Evolutionary conservation across 202 grass and related monocot species (phyloP), one percentile per base, ranked within the genome.

Genomic region (Saccharum hybrid): DNA sequence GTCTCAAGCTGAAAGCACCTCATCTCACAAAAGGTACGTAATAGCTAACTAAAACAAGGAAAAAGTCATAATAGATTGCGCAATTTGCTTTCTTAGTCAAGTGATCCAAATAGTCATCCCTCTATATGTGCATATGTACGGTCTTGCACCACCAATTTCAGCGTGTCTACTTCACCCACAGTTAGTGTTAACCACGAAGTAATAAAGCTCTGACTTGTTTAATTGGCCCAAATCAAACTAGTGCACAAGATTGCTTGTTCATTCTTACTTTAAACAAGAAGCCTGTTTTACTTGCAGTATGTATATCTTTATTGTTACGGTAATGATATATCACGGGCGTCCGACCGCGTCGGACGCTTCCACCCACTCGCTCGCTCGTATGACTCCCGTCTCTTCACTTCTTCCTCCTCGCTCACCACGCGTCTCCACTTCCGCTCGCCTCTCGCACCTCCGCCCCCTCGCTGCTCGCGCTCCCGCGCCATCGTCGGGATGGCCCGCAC

Each of bases 11-110:
- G 64, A 94, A 85, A 85, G 72, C 87, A 28, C 19, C 45, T 37
- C 51, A 82, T 51, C 86, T 97, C 11, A 73, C 75, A 48, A 84
- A 79, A 86, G 85, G 94, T 97, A 94, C n/a, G 33, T 34, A 4
- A 52, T 18, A 36, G 1, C 21, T 34, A n/a, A 36, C 5, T 11
- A 19, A 33, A 54, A 11, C 19, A 54, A 34, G 16, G 7, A n/a
- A 10, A 22, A 14, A n/a, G 8, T 22, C 76, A 62, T 9, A 52
- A 15, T 12, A 48, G 33, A 59, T 18, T 63, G 15, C 34, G 16
- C 39, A 30, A 52, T 69, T 41, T 68, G 34, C 33, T 68, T 56
- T 21, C 16, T 30, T 41, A 37, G 0, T 11, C 48, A 26, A 69
- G 46, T 69, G 46, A 40, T 40, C 7, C 42, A n/a, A 51, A 52